Percentiles rank a stretch among this genome's conserved stretches.
Conservation (phyloP, 306 rosid genomes). For the barrel medic (Medicago truncatula) region MtrunA17r5.0-ANR NC_053045.1:40413001-40413500, state of each 20-base stretch:
- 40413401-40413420: too few species aligned
- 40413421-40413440: too few species aligned
- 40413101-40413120: conserved; percentile 44
- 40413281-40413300: too few species aligned
- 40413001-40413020: conserved; percentile 56
- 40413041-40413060: conserved; percentile 56
- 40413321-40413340: too few species aligned
- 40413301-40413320: too few species aligned
- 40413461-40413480: neutral
- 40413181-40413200: conserved; percentile 21
- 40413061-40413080: conserved; percentile 48
- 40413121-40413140: conserved; percentile 52
- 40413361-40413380: too few species aligned
- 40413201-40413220: conserved; percentile 42
- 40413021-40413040: conserved; percentile 67
- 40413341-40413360: too few species aligned
- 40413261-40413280: neutral
- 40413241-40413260: neutral
- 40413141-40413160: conserved; percentile 44
- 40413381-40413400: too few species aligned
- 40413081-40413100: conserved; percentile 14
- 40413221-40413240: conserved; percentile 21
- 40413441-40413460: too few species aligned
- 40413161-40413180: conserved; percentile 43
- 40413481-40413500: conserved; percentile 5